These are phyloP conservation scores for Trapa bicornis DNA, from an alignment of 345 rosid genomes.

Conservation along the genomic window DNA sequence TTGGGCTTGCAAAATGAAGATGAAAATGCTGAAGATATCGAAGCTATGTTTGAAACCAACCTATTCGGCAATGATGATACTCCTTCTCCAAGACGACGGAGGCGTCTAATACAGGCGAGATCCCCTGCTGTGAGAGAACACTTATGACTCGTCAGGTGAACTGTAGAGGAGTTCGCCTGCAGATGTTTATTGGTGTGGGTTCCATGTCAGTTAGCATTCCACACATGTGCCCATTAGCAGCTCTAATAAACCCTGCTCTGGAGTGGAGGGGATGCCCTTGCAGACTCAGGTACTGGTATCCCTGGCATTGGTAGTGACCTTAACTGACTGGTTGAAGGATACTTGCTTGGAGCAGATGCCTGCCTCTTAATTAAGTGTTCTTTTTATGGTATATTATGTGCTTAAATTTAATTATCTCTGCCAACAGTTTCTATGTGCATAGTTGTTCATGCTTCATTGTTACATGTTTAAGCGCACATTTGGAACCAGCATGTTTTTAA, in stretches of 20 bases:
- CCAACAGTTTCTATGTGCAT: background rate
- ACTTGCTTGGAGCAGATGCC: background rate
- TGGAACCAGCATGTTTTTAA: too few relatives aligned
- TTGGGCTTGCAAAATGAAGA: slow-evolving; percentile 62
- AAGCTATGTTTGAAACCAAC: slow-evolving; percentile 20
- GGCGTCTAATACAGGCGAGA: slow-evolving; percentile 58
- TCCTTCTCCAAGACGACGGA: slow-evolving; percentile 52
- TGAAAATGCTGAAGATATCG: slow-evolving; percentile 18
- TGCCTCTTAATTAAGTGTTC: background rate
- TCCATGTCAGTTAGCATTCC: background rate
- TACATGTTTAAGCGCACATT: too few relatives aligned
- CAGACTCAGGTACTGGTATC: background rate
- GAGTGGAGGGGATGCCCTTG: background rate
- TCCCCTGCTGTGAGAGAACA: slow-evolving; percentile 40
- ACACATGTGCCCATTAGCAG: background rate
- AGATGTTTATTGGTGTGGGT: background rate
- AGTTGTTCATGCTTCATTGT: background rate
- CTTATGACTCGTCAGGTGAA: background rate
- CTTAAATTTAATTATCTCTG: background rate
- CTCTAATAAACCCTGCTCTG: background rate
- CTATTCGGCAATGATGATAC: slow-evolving; percentile 36
- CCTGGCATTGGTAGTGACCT: background rate
- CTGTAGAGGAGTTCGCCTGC: background rate
- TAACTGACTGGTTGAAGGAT: background rate
- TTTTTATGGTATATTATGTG: background rate